Conservation (phyloP, 2,329 filamentous ascomycete species). For the Ustulina deusta region DNA sequence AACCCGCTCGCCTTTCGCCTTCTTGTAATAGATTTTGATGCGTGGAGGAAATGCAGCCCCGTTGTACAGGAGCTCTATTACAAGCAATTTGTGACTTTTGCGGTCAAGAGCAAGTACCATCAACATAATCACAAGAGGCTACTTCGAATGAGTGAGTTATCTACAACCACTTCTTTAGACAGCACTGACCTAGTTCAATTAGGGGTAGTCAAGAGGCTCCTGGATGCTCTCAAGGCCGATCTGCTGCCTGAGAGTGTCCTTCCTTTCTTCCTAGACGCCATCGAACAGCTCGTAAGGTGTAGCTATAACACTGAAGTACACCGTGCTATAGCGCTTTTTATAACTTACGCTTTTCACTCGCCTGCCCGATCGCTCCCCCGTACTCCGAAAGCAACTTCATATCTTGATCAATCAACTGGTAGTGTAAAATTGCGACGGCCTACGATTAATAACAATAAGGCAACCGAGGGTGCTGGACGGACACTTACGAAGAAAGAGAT, state of each 20-base stretch:
- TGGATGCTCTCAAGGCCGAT: conserved; percentile 92
- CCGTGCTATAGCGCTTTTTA: conserved; percentile 87
- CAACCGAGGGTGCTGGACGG: conserved; percentile 51
- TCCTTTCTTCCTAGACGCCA: conserved; percentile 80
- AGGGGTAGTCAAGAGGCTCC: conserved; percentile 90
- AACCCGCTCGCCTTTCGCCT: conserved; percentile 96
- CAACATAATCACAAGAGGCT: conserved; percentile 91
- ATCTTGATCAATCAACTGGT: conserved; percentile 56
- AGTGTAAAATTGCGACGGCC: conserved; percentile 55
- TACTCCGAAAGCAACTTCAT: conserved; percentile 61
- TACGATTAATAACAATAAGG: conserved; percentile 52
- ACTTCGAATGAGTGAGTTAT: conserved; percentile 83
- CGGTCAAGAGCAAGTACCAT: conserved; percentile 89
- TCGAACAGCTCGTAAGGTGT: conserved; percentile 82
- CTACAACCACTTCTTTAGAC: conserved; percentile 21
- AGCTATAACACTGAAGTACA: conserved; percentile 88
- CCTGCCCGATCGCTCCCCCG: conserved; percentile 62
- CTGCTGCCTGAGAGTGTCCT: conserved; percentile 78
- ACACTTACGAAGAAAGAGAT: conserved; percentile 75
- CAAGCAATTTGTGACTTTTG: conserved; percentile 89
- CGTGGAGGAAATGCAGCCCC: conserved; percentile 84
- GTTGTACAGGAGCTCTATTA: conserved; percentile 91
- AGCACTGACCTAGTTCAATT: conserved; percentile 36
- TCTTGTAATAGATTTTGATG: conserved; percentile 90
- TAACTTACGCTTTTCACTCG: conserved; percentile 88